Evolutionary conservation across 306 rosid species (phyloP).

Genomic region (Echinosophora koreensis): DNA sequence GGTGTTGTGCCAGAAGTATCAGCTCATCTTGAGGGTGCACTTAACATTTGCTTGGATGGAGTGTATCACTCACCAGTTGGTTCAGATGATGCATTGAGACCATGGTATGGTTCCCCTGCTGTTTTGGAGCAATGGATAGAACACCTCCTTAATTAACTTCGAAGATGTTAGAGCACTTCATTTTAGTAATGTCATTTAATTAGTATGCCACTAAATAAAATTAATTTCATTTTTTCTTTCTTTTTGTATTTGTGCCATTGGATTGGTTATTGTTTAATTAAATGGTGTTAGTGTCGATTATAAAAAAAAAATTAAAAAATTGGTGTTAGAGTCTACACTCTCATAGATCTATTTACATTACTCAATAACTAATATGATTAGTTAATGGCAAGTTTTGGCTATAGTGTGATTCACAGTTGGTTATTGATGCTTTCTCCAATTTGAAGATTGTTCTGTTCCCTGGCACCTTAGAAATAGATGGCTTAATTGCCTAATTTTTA

Average conservation of each 20-base stretch:
- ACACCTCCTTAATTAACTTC: slow-evolving; percentile 64
- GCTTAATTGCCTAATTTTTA: no score
- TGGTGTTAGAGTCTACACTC: no score
- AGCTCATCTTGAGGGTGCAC: slow-evolving; percentile 88
- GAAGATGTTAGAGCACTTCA: background rate
- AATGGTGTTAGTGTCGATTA: no score
- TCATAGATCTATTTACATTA: no score
- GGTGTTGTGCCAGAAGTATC: slow-evolving; percentile 92
- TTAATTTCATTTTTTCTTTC: background rate
- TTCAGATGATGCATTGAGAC: slow-evolving; percentile 78
- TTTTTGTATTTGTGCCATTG: background rate
- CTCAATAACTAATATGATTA: no score
- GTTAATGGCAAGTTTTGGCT: no score
- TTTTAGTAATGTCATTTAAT: background rate
- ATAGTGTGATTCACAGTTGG: no score
- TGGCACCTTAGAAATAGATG: no score
- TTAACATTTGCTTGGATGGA: slow-evolving; percentile 78
- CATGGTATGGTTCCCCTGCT: slow-evolving; percentile 91
- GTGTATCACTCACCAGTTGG: slow-evolving; percentile 97
- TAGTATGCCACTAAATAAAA: slow-evolving; percentile 1
- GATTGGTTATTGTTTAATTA: background rate
- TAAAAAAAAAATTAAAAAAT: no score
- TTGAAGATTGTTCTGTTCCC: no score
- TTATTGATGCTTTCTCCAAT: no score
- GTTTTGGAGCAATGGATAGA: slow-evolving; percentile 73